phyloP scores from a whole-genome alignment of 78 protist species.

The Chrysochromulina tobinii region DNA sequence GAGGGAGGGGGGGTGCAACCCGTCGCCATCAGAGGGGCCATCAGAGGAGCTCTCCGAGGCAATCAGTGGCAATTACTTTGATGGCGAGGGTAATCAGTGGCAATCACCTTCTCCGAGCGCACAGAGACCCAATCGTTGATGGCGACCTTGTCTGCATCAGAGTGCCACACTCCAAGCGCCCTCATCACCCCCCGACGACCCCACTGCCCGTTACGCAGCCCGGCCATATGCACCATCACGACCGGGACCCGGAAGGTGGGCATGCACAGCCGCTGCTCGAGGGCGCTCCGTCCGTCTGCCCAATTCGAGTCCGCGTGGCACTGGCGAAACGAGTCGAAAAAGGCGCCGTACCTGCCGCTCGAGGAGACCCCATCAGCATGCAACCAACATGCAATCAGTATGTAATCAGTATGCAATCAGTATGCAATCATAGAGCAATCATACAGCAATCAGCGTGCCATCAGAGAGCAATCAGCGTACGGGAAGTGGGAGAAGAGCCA shows the following conservation, averaged over 20 bases:
- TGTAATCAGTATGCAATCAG: no score
- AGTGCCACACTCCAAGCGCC: neutral
- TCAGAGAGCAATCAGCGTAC: neutral
- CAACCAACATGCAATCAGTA: no score
- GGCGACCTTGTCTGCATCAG: neutral
- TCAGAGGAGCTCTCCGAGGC: no score
- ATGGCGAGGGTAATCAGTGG: no score
- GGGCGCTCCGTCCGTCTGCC: no score
- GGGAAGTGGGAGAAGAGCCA: constrained; percentile 30
- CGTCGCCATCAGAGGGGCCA: no score
- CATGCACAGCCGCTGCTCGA: constrained; percentile 22
- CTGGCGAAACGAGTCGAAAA: neutral
- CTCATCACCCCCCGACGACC: constrained; percentile 14
- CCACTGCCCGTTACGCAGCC: constrained; percentile 29
- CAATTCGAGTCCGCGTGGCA: constrained; percentile 1
- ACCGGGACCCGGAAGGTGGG: neutral
- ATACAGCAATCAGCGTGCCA: no score
- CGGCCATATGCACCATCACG: constrained; percentile 10
- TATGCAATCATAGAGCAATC: no score
- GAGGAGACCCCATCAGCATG: neutral
- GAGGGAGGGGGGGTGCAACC: no score
- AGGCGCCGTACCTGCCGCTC: neutral
- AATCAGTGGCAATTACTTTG: no score
- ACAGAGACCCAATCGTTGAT: neutral
- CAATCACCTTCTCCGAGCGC: neutral